Conservation (phyloP, 2,329 filamentous ascomycete genomes). For the Tolypocladium pustulatum region DNA sequence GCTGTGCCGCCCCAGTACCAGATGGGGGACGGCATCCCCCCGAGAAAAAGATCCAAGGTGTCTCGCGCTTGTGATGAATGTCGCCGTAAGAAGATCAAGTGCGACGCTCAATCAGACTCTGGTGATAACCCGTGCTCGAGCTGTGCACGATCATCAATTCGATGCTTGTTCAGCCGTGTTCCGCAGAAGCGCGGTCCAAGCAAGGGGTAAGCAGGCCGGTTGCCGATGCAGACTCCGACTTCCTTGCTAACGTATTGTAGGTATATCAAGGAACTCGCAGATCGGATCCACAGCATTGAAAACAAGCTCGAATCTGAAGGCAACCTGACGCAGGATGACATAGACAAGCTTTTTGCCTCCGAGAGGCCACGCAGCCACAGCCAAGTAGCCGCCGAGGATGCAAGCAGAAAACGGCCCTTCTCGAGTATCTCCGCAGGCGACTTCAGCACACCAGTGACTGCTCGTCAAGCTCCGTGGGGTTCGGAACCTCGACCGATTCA, state of each 20-base stretch:
- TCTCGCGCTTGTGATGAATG: slow-evolving; percentile 86
- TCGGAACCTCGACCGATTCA: slow-evolving; percentile 36
- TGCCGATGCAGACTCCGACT: not conserved
- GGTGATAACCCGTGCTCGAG: slow-evolving; percentile 69
- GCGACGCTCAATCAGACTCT: slow-evolving; percentile 67
- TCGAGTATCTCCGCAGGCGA: slow-evolving; percentile 34
- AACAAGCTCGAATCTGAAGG: slow-evolving; percentile 55
- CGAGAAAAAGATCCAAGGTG: slow-evolving; percentile 73
- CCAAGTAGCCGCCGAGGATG: slow-evolving; percentile 16
- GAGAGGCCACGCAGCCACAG: slow-evolving; percentile 21
- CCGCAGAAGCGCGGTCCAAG: slow-evolving; percentile 83
- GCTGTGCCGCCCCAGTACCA: slow-evolving; percentile 26
- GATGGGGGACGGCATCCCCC: slow-evolving; percentile 49
- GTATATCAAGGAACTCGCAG: slow-evolving; percentile 86
- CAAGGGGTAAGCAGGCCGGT: slow-evolving; percentile 54
- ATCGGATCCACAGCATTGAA: slow-evolving; percentile 73
- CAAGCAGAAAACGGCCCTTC: slow-evolving; percentile 34
- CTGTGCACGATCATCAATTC: slow-evolving; percentile 65
- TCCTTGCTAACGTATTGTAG: slow-evolving; percentile 24
- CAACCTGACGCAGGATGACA: slow-evolving; percentile 30
- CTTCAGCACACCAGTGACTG: slow-evolving; percentile 27
- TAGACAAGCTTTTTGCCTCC: slow-evolving; percentile 30
- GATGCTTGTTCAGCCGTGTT: slow-evolving; percentile 76
- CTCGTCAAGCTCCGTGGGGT: slow-evolving; percentile 34
- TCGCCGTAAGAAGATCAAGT: slow-evolving; percentile 81